Evolutionary conservation across 1,284 basidiomycete species (phyloP).

Genomic region (Xerocomus minutiporus): DNA sequence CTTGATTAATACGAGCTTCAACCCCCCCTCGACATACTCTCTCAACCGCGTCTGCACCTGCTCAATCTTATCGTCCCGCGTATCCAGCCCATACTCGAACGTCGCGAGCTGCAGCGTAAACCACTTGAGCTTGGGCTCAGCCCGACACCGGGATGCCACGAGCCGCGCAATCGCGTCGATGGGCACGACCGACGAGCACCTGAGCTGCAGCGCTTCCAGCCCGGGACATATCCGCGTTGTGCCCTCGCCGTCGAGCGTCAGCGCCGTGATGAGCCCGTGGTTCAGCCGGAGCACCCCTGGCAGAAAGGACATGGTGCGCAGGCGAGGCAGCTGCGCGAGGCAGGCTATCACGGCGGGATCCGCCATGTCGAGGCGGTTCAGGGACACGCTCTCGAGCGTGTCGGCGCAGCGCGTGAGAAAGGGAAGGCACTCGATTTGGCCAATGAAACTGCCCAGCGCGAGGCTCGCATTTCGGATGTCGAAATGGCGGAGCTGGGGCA

Average conservation of each 20-base stretch:
- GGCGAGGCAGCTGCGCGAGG: conserved; percentile 15
- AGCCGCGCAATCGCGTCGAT: conserved; percentile 23
- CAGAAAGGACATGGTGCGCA: conserved; percentile 22
- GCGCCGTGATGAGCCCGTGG: conserved; percentile 26
- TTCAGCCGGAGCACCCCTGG: conserved; percentile 30
- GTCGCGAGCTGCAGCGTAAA: conserved; percentile 27
- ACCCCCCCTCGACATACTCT: conserved; percentile 3
- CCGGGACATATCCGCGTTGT: conserved; percentile 19
- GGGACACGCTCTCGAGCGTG: conserved; percentile 29
- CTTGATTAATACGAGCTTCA: neutral
- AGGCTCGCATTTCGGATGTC: conserved; percentile 28
- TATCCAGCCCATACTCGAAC: conserved; percentile 30
- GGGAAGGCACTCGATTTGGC: conserved; percentile 29
- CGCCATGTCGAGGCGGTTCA: conserved; percentile 24
- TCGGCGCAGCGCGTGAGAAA: conserved; percentile 25
- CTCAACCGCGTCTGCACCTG: neutral
- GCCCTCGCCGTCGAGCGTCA: conserved; percentile 6
- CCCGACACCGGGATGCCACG: conserved; percentile 23
- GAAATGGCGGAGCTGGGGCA: conserved; percentile 25
- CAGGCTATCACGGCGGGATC: conserved; percentile 23
- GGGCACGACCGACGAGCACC: conserved; percentile 26
- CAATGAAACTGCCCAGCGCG: conserved; percentile 22
- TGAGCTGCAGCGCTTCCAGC: conserved; percentile 26
- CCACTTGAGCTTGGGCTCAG: conserved; percentile 12
- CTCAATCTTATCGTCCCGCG: conserved; percentile 21